Percentiles rank a stretch among this genome's conserved stretches.
Evolutionary conservation across 2,329 filamentous ascomycete genomes (phyloP).

Genomic region (Alternaria hordeiaustralica): DNA sequence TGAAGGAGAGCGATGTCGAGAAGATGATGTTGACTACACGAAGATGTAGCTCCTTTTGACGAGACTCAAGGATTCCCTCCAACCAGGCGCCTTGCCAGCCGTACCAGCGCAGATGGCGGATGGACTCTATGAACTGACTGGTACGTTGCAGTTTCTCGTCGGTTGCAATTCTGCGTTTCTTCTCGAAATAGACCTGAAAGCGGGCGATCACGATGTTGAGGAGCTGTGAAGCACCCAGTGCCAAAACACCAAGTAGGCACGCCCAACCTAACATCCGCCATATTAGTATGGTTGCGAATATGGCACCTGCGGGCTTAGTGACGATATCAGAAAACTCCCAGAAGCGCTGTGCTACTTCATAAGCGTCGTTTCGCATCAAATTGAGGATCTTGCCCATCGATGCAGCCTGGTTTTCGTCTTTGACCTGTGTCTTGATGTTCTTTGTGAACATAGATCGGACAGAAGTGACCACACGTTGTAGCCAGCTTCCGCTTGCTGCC

Average conservation of each 20-base stretch:
- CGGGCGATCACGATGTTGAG: slow-evolving; percentile 73
- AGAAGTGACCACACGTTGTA: slow-evolving; percentile 13
- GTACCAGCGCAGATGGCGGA: slow-evolving; percentile 81
- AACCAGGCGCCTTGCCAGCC: slow-evolving; percentile 83
- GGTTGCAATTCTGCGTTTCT: slow-evolving; percentile 72
- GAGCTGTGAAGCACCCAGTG: slow-evolving; percentile 71
- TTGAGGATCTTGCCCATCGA: slow-evolving; percentile 93
- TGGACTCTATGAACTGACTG: slow-evolving; percentile 85
- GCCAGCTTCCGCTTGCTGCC: slow-evolving; percentile 1
- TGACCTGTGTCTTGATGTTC: slow-evolving; percentile 31
- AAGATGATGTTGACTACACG: slow-evolving; percentile 70
- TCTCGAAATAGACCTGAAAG: slow-evolving; percentile 71
- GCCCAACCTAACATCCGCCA: slow-evolving; percentile 82
- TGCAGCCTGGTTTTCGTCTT: slow-evolving; percentile 63
- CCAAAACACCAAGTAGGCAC: slow-evolving; percentile 74
- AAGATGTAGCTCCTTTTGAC: slow-evolving; percentile 70
- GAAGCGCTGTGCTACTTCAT: slow-evolving; percentile 81
- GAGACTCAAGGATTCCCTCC: slow-evolving; percentile 69
- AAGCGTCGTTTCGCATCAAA: slow-evolving; percentile 80
- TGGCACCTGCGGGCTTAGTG: slow-evolving; percentile 76
- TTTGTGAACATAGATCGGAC: slow-evolving; percentile 26
- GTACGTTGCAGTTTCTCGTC: slow-evolving; percentile 81
- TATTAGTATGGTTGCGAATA: slow-evolving; percentile 75
- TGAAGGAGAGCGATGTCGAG: slow-evolving; percentile 67
- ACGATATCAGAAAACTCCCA: slow-evolving; percentile 85